These are phyloP conservation scores for Neofusicoccum laricinum DNA, from an alignment of 2,329 filamentous ascomycete species.

Conservation along the genomic window DNA sequence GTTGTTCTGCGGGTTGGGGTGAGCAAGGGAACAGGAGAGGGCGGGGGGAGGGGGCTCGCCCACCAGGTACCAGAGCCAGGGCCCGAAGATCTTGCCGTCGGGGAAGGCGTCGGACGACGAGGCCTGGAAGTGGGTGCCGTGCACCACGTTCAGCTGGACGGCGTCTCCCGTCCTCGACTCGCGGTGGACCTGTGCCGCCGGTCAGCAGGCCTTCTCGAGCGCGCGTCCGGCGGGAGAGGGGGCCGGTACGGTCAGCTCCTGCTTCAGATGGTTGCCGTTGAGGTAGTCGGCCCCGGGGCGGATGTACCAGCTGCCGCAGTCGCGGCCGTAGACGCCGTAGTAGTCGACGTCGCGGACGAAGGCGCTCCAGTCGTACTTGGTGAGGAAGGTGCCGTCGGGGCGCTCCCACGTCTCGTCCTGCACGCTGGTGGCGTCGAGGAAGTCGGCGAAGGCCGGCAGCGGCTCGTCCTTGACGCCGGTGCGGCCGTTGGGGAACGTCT, in stretches of 20 bases:
- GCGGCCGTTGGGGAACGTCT: slow-evolving; percentile 46
- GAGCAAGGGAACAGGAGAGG: neutral
- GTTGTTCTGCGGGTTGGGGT: slow-evolving; percentile 40
- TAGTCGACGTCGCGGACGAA: slow-evolving; percentile 43
- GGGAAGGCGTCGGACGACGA: slow-evolving; percentile 38
- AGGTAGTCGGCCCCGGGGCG: slow-evolving; percentile 22
- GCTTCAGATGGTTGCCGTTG: slow-evolving; percentile 53
- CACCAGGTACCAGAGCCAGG: slow-evolving; percentile 38
- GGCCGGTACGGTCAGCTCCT: slow-evolving; percentile 42
- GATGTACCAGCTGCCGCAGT: slow-evolving; percentile 53
- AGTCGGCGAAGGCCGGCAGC: slow-evolving; percentile 45
- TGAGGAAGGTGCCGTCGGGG: slow-evolving; percentile 48
- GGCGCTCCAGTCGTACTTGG: slow-evolving; percentile 51
- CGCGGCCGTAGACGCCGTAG: slow-evolving; percentile 50
- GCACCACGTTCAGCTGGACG: slow-evolving; percentile 55
- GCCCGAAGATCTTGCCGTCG: slow-evolving; percentile 36
- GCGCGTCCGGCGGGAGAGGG: too few species aligned
- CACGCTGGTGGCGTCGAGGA: slow-evolving; percentile 45
- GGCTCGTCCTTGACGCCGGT: slow-evolving; percentile 47
- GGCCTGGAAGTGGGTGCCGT: slow-evolving; percentile 49
- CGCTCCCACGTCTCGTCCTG: slow-evolving; percentile 55
- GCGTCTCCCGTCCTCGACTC: slow-evolving; percentile 50
- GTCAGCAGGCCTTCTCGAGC: neutral
- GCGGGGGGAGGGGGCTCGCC: neutral
- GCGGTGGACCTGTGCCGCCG: slow-evolving; percentile 38